Percentiles rank a stretch among this genome's conserved stretches.
phyloP scores from a whole-genome alignment of 2,329 filamentous ascomycete genomes.

The Aspergillus pseudotamarii region DNA sequence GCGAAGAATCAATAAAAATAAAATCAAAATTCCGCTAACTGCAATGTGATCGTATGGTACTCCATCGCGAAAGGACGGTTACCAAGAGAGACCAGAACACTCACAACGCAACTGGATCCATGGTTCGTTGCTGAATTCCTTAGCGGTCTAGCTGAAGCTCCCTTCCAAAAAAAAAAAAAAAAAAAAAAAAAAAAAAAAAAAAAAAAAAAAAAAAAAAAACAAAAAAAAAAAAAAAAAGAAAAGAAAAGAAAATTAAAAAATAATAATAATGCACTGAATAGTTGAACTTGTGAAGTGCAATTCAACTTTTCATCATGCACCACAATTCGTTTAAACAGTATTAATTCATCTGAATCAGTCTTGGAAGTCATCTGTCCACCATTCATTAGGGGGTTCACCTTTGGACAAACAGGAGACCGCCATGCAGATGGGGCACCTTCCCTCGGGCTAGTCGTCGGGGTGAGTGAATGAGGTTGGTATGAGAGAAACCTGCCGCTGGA shows the following conservation, averaged over 20 bases:
- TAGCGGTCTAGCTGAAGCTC: background rate
- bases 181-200: background rate
- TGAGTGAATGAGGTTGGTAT: slow-evolving; percentile 6
- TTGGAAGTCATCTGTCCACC: background rate
- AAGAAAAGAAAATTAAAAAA: background rate
- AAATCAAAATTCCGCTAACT: slow-evolving; percentile 1
- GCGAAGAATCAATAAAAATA: background rate
- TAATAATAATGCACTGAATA: background rate
- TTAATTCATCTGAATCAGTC: background rate
- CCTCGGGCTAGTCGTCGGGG: background rate
- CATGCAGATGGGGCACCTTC: background rate
- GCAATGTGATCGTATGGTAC: background rate
- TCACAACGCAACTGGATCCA: background rate
- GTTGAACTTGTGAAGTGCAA: background rate
- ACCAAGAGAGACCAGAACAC: slow-evolving; percentile 3
- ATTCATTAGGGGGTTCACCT: background rate
- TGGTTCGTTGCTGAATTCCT: background rate
- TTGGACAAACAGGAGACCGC: slow-evolving; percentile 5
- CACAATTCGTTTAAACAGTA: background rate
- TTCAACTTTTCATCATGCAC: background rate
- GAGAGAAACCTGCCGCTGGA: background rate
- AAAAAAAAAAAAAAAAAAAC: background rate
- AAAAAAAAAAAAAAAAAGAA: background rate
- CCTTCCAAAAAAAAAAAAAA: background rate
- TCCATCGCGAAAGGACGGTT: background rate